Base-by-base conservation (phyloP, 2,329 filamentous ascomycete genomes). In the Fusarium longipes region DNA sequence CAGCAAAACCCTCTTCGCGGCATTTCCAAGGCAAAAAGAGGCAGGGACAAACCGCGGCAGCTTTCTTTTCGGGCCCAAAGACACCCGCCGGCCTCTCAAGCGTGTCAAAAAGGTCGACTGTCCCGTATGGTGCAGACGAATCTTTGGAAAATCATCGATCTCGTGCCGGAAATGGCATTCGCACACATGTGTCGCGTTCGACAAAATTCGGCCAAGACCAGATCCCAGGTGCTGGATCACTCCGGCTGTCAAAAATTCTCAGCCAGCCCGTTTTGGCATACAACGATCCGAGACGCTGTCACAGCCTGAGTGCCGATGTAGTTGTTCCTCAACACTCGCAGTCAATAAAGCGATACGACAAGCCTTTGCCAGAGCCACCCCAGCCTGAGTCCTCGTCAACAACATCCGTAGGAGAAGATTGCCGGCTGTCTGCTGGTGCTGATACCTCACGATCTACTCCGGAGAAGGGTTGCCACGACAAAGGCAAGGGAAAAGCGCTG, bases 61-160 rank as follows among this genome's bases (percentile, higher is more conserved):
- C 63, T 24, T 70, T 69, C n/a, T 69, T 70, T 43, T 64, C 57
- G n/a, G 36, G 63, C 11, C 39, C 35, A 22, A 51, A 29, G 29
- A 45, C 53, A 35, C 48, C 52, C 12, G 51, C 25, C 17, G 18
- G 42, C 14, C 22, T 24, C 27, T 63, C 58, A 8, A 40, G 30
- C 12, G 20, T 39, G 14, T 45, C 63, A 4, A 36, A 33, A 20
- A 36, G 45, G 36, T 27, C 52, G n/a, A 38, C n/a, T 12, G 17
- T 32, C 17, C 24, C 40, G n/a, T 29, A 45, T 35, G 30, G 58
- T 24, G 20, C 29, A 45, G 36, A 29, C 10, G 18, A 12, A 18
- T 36, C 52, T 29, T 22, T n/a, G 9, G 25, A 25, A 6, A 10
- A 29, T 18, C 44, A 42, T 30, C 35, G n/a, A 17, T 43, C 39